Conservation (phyloP, 768 basidiomycete species). For the Amanita muscaria region DNA sequence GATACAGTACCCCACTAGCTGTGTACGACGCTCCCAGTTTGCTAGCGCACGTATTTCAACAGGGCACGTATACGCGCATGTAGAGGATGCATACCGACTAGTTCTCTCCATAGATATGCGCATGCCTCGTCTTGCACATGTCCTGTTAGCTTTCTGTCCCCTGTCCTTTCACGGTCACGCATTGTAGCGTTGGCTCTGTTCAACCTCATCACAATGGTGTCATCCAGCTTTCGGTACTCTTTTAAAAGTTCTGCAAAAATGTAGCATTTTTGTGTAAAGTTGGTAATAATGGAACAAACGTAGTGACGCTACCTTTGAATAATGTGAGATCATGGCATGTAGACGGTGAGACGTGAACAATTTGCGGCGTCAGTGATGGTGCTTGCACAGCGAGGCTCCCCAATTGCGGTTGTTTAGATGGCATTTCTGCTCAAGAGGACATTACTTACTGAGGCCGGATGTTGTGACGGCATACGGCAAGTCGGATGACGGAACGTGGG, state of each 20-base stretch:
- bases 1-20: slow-evolving; percentile 72
- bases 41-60: slow-evolving; percentile 24
- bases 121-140: slow-evolving; percentile 70
- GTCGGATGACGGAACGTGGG: background rate
- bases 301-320: slow-evolving; percentile 83
- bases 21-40: slow-evolving; percentile 66
- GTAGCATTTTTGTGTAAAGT: no score
- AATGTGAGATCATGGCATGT: slow-evolving; percentile 69
- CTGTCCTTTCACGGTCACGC: slow-evolving; percentile 56
- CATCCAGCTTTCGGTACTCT: slow-evolving; percentile 77
- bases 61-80: slow-evolving; percentile 13
- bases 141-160: slow-evolving; percentile 33
- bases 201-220: slow-evolving; percentile 69
- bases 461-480: slow-evolving; percentile 2
- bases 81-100: slow-evolving; percentile 48
- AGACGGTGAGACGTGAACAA: slow-evolving; percentile 61
- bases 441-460: no score
- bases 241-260: slow-evolving; percentile 56
- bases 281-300: no score
- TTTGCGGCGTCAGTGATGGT: slow-evolving; percentile 47
- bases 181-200: slow-evolving; percentile 73
- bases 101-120: slow-evolving; percentile 66
- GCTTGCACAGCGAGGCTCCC: slow-evolving; percentile 66
- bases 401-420: slow-evolving; percentile 37
- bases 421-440: slow-evolving; percentile 19